Conservation (phyloP, 1,139 yeast genomes). For the Geotrichum candidum region DNA sequence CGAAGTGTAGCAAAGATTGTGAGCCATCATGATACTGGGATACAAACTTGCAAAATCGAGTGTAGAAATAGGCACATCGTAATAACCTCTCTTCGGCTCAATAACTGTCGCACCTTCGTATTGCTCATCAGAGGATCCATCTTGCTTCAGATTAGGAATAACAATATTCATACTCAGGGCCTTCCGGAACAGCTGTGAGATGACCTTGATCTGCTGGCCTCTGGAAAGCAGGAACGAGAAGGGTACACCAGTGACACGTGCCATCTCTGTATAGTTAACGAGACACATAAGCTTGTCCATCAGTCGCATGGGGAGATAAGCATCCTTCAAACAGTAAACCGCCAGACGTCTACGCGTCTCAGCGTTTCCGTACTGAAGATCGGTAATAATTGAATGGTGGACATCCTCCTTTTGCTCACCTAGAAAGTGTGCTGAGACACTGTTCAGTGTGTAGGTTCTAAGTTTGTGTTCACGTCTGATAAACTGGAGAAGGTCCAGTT, state of each 20-base stretch:
- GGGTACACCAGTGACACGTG: slow-evolving; percentile 98
- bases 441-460: slow-evolving; percentile 88
- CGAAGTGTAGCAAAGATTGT: slow-evolving; percentile 92
- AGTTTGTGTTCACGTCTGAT: slow-evolving; percentile 91
- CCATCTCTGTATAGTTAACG: slow-evolving; percentile 97
- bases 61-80: slow-evolving; percentile 95
- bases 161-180: slow-evolving; percentile 80
- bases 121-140: slow-evolving; percentile 76
- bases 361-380: slow-evolving; percentile 82
- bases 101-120: slow-evolving; percentile 99
- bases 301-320: slow-evolving; percentile 80
- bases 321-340: slow-evolving; percentile 94
- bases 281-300: slow-evolving; percentile 92
- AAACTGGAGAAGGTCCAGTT: slow-evolving; percentile 85
- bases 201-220: slow-evolving; percentile 97
- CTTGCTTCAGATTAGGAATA: slow-evolving; percentile 82
- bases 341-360: slow-evolving; percentile 95
- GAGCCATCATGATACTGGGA: slow-evolving; percentile 99
- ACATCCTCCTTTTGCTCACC: slow-evolving; percentile 98
- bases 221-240: slow-evolving; percentile 80
- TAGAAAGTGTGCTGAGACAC: slow-evolving; percentile 90
- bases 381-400: slow-evolving; percentile 93
- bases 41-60: slow-evolving; percentile 95
- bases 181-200: slow-evolving; percentile 89
- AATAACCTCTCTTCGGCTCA: slow-evolving; percentile 92